Conservation (phyloP, 306 rosid species). For the Cucumis cinereus region DNA sequence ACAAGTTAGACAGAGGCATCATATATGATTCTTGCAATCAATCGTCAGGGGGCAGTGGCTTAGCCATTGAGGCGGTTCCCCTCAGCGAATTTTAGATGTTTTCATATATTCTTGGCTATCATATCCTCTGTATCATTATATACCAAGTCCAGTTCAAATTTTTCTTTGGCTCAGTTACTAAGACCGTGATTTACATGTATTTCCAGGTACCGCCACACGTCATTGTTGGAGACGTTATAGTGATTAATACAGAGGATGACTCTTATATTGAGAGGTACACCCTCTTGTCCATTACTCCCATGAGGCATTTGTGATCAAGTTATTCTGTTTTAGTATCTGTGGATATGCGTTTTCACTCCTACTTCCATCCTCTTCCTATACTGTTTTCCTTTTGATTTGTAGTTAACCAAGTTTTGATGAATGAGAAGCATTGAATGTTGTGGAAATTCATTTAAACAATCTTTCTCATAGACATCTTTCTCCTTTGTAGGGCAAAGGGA, state of each 20-base stretch:
- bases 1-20: background rate
- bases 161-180: background rate
- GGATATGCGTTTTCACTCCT: background rate
- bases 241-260: slow-evolving; percentile 60
- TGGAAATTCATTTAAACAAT: background rate
- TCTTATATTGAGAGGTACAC: slow-evolving; percentile 74
- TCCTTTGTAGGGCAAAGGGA: slow-evolving; percentile 3
- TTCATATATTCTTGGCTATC: background rate
- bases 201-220: slow-evolving; percentile 72
- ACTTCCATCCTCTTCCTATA: background rate
- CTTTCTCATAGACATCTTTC: background rate
- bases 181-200: background rate
- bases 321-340: background rate
- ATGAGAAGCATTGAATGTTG: background rate
- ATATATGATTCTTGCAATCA: background rate
- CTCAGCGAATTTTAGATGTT: background rate
- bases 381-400: background rate
- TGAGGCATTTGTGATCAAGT: background rate
- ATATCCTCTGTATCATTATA: background rate
- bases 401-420: background rate
- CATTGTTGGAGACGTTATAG: slow-evolving; percentile 58
- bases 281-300: background rate
- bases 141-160: background rate
- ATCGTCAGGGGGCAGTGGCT: background rate
- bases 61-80: background rate